Base-by-base conservation (phyloP, 2,329 filamentous ascomycete species). In the Diaporthe destruens region DNA sequence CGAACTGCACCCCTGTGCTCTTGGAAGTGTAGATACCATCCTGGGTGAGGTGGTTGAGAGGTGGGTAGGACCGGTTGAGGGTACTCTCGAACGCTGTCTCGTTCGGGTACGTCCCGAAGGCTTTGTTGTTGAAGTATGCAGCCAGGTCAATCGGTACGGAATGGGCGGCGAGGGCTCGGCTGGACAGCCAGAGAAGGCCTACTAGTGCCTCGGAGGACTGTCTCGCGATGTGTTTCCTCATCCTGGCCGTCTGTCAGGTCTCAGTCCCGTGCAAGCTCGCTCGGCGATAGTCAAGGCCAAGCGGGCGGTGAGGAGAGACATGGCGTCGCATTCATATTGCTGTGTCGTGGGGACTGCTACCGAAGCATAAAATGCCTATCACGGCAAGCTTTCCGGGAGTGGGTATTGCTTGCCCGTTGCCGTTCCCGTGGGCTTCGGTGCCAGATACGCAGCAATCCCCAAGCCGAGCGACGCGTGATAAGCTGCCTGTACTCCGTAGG, bases 41-140 rank as follows among this genome's bases (percentile, higher is more conserved):
- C 6, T 69, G 71, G 11, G 73, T 56, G 8, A 79, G 79, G 32
- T 76, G 71, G 18, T 82, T 61, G 20, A 75, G 73, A 2, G 81
- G 79, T 8, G 84, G 84, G 71, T 84, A 86, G 0, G 84, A 85
- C 63, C 85, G 80, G 54, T 82, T 81, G 63, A 72, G 69, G 3
- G 82, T 75, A 2, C 72, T 75, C 69, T 87, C 84, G 72, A 87
- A 85, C n/a, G 82, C 79, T 1, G 85, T 82, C 75, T 87, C 84
- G 2, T 84, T 84, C 0, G 85, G 82, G 16, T 79, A 79, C 0
- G 80, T 80, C 3, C 84, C 84, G 72, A 87, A 86, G 1, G 79
- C 85, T 71, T 85, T 85, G 76, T 87, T 87, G 78, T 87, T 86
- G 78, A 84, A 85, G 54, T 81, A 80, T 0, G 77, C 23, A 0